Evolutionary conservation across 2,329 filamentous ascomycete species (phyloP), one percentile per base, ranked within the genome.

Genomic region (Epichloe brachyelytri): DNA sequence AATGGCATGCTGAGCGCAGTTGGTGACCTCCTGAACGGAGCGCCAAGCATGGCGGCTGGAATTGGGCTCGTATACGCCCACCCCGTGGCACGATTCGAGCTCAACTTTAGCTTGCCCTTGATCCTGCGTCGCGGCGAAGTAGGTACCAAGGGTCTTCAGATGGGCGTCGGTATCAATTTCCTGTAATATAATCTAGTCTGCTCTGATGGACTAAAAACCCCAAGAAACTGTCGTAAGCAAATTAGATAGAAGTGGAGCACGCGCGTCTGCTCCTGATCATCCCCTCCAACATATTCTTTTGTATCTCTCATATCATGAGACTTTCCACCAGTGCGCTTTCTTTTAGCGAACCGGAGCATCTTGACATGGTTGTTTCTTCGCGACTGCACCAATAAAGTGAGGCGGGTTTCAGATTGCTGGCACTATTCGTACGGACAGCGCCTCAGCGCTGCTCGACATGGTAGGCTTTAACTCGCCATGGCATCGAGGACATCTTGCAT

Each of bases 161-260:
- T 98, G 60, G 93, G 93, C n/a, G 88, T 98, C 40, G 93, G 93
- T 47, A 89, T 98, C 63, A 94, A 87, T 70, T 96, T 98, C 65
- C 71, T 97, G 76, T 97, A 85, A 55, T 19, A 43, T 33, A 19
- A 8, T 30, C 26, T 38, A 44, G 30, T 44, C 33, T 44, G 30
- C 40, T 30, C 5, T 36, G 11, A 14, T 38, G 8, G 40, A 38
- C 15, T 20, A 10, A 30, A 19, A 30, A 30, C 0, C 10, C 8
- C 26, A 11, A 44, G n/a, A 26, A 17, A 43, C 15, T 38, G 34
- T 36, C 19, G 17, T 39, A 2, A 10, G 15, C 15, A 19, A 38
- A 12, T 41, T 0, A 51, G 19, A 51, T 49, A 17, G 38, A 46
- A 44, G 48, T 41, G 49, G 43, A 37, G 37, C 8, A 44, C 46